Evolutionary conservation across 192 early-diverging fungal species (phyloP), one percentile per base, ranked within the genome.

Genomic region (Funneliformis mosseae): DNA sequence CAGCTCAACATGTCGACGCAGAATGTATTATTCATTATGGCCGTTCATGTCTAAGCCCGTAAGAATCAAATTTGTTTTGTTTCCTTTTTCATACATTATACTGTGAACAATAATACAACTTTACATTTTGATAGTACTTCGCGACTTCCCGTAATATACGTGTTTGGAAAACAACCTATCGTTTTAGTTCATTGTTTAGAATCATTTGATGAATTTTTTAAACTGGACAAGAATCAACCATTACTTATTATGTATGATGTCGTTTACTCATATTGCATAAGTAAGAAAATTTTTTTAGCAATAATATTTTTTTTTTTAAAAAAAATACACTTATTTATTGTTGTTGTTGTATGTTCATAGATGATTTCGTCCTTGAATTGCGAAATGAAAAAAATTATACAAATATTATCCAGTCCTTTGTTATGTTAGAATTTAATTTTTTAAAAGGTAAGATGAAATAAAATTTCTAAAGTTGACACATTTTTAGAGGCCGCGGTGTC

Each of bases 11-110:
- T 80, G 92, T 91, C 45, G 70, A 85, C 9, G 91, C 96, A 16
- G 94, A 98, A 63, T 81, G 95, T n/a, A 92, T 99, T 41, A 90
- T 99, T 41, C 98, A 99, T 84, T 99, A 95, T 88, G 98, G 98
- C 4, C 92, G 92, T 27, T 91, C 97, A 8, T 99, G 98, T 80
- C 84, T 98, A 55, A 93, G 92, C 79, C 89, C 93, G 90, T 93
- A 88, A 85, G 89, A 87, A 9, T 5, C 50, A n/a, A 48, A 18
- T 27, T 25, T 50, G 50, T 48, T n/a, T 33, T 64, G 12, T 25
- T 41, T 45, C 27, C 9, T 55, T 33, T 38, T 39, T 70, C 4
- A 9, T 39, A 4, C 3, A 43, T 33, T 42, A 28, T 27, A 8
- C 3, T 10, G 27, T 9, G 4, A 64, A 11, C 18, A 27, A 9